Evolutionary conservation across 73 alveolate genomes (phyloP), one percentile per base, ranked within the genome.

Genomic region (Tetrahymena borealis): DNA sequence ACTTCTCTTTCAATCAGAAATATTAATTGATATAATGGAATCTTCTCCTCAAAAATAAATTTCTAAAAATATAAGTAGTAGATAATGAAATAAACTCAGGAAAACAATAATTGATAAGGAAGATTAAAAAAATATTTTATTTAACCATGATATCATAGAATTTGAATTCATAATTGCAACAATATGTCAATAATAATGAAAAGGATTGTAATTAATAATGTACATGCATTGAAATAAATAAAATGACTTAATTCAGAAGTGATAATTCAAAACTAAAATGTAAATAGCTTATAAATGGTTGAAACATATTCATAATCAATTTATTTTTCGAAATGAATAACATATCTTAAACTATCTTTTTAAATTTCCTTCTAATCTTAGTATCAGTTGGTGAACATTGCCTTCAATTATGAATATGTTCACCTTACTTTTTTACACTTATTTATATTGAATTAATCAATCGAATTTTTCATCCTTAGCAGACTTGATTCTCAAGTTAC

Each of bases 401-500:
- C 28, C 85, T 20, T 60, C 85, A 24, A 24, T 60, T 60, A 24
- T 60, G 20, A n/a, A 60, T 60, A 31, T 31, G 20, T 41, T 18
- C 78, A 12, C 78, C 85, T 60, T 60, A 32, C n/a, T 28, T 4
- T 20, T 60, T 60, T 60, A 35, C 16, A 18, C n/a, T 60, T 60
- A 60, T 15, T n/a, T 24, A 60, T 60, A 60, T 43, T 60, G 85
- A 60, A 60, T 60, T 35, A 60, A 2, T 60, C 85, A 60, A 32
- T 60, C 85, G 28, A 60, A 60, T n/a, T 28, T 60, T 60, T 60
- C 85, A 60, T 60, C 85, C 10, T 13, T 24, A 60, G 85, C 85
- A 60, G 85, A 32, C 85, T 92, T 92, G 41, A 92, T 41, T 92
- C 95, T 92, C 36, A 92, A 92, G 90, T 90, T 79, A 38, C 90